These are phyloP conservation scores for Madurella mycetomatis DNA, from an alignment of 2,329 filamentous ascomycete species.

Conservation along the genomic window DNA sequence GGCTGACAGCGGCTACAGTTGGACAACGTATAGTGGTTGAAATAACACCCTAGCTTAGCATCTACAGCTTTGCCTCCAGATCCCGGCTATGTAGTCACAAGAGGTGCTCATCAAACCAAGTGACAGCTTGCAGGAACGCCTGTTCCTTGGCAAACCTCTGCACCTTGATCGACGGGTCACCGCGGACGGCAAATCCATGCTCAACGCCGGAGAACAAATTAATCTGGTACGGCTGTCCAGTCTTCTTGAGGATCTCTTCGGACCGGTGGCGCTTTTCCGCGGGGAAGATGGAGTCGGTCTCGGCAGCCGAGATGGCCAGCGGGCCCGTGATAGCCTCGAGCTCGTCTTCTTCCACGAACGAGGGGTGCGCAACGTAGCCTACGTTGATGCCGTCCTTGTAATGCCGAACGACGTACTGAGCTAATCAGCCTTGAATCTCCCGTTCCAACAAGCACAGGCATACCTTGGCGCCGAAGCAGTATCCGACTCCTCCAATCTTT, in stretches of 20 bases:
- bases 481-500: conserved; percentile 62
- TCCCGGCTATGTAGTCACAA: conserved; percentile 21
- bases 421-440: background rate
- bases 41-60: background rate
- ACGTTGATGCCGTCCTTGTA: conserved; percentile 60
- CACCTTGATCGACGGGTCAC: conserved; percentile 53
- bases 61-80: background rate
- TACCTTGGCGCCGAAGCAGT: conserved; percentile 73
- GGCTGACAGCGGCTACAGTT: too few species aligned
- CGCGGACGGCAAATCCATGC: conserved; percentile 73
- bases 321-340: conserved; percentile 62
- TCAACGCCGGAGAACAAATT: conserved; percentile 65
- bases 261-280: conserved; percentile 58
- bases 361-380: conserved; percentile 72
- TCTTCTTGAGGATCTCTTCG: conserved; percentile 57
- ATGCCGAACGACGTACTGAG: conserved; percentile 65
- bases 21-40: background rate
- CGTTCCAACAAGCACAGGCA: conserved; percentile 10
- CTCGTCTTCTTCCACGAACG: conserved; percentile 65
- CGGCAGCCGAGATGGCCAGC: conserved; percentile 61
- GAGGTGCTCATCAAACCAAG: conserved; percentile 68
- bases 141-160: conserved; percentile 72
- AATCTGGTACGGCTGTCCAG: conserved; percentile 65
- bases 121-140: conserved; percentile 71
- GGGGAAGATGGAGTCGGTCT: conserved; percentile 64